These are phyloP conservation scores for Penicillium diatomitis DNA, from an alignment of 495 filamentous ascomycete species.

Conservation along the genomic window DNA sequence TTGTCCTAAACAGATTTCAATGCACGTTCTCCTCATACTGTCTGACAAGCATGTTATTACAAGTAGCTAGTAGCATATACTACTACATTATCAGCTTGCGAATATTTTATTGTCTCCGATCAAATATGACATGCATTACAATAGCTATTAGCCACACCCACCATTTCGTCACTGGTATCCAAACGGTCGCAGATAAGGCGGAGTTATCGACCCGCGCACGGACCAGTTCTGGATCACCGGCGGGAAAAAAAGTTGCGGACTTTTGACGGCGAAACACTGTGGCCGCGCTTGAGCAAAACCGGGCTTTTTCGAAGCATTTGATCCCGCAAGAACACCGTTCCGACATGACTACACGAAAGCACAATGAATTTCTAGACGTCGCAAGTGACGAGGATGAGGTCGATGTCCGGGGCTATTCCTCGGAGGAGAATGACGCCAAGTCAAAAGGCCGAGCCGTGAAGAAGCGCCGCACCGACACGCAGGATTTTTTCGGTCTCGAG, in stretches of 20 bases:
- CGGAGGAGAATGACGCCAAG: slow-evolving; percentile 54
- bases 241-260: slow-evolving; percentile 18
- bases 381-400: slow-evolving; percentile 54
- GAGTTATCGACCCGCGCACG: slow-evolving; percentile 8
- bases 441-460: slow-evolving; percentile 58
- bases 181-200: no score
- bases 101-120: no score
- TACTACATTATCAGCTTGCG: no score
- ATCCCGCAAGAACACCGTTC: background rate
- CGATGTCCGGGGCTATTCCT: slow-evolving; percentile 54
- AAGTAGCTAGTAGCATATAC: no score
- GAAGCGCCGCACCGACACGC: slow-evolving; percentile 44
- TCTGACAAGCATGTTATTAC: background rate
- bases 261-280: background rate
- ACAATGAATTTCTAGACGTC: slow-evolving; percentile 67
- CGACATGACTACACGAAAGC: slow-evolving; percentile 58
- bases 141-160: no score
- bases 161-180: no score
- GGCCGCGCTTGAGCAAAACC: no score
- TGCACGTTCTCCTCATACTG: background rate
- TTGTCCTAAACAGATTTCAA: background rate
- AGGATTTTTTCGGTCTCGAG: slow-evolving; percentile 29
- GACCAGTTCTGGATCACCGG: slow-evolving; percentile 11
- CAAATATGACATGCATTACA: no score
- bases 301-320: background rate